A percentile compares a stretch with the other conserved stretches of the same genome.
Conservation (phyloP, 2,329 filamentous ascomycete species). For the Diplodia mutila region DNA sequence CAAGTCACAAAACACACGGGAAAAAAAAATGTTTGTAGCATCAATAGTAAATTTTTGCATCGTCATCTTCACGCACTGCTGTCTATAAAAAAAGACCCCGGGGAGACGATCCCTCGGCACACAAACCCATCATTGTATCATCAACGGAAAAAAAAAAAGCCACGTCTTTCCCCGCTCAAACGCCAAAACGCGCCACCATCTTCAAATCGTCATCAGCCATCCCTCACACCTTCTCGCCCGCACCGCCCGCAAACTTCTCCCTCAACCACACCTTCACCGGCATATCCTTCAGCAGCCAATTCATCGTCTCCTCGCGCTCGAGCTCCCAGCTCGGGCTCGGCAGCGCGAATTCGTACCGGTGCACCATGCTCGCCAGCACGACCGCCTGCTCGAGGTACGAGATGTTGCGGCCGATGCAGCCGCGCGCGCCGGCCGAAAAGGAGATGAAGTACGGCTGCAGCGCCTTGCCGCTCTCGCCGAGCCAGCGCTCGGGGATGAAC, state of each 20-base stretch:
- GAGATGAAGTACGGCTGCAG: slow-evolving; percentile 33
- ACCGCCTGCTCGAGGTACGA: slow-evolving; percentile 58
- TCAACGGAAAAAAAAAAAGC: too few species aligned
- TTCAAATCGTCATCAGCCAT: too few species aligned
- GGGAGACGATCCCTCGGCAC: too few species aligned
- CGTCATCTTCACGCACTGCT: too few species aligned
- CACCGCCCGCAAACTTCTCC: slow-evolving; percentile 15
- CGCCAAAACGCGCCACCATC: too few species aligned
- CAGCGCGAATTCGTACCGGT: slow-evolving; percentile 45
- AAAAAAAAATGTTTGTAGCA: too few species aligned
- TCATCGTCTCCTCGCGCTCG: slow-evolving; percentile 43
- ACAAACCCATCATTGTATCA: too few species aligned
- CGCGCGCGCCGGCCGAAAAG: slow-evolving; percentile 32
- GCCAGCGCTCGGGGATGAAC: slow-evolving; percentile 56
- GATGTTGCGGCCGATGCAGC: slow-evolving; percentile 40
- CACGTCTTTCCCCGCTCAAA: too few species aligned
- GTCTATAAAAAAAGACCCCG: too few species aligned
- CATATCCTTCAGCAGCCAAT: slow-evolving; percentile 43
- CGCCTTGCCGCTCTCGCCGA: slow-evolving; percentile 33
- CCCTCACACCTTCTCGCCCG: too few species aligned
- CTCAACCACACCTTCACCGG: slow-evolving; percentile 45
- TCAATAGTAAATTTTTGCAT: too few species aligned
- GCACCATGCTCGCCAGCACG: slow-evolving; percentile 39
- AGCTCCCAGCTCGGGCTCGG: slow-evolving; percentile 41
- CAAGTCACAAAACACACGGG: too few species aligned